A percentile compares a stretch with the other conserved stretches of the same genome.
Evolutionary conservation across 2,329 filamentous ascomycete genomes (phyloP).

Genomic region (Ramichloridium luteum): DNA sequence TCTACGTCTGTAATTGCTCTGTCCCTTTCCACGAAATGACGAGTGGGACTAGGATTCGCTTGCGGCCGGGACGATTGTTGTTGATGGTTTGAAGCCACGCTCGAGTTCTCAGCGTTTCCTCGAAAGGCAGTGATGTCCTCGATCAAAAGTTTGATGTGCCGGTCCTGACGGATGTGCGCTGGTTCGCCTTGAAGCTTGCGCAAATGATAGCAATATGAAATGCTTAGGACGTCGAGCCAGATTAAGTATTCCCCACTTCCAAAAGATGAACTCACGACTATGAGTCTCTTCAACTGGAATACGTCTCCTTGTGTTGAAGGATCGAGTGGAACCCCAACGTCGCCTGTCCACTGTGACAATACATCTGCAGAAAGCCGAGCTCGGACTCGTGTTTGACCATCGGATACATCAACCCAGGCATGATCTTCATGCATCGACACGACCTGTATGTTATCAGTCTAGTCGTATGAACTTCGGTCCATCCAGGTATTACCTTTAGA

Average conservation of each 20-base stretch:
- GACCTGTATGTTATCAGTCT: slow-evolving; percentile 7
- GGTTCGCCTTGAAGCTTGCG: slow-evolving; percentile 14
- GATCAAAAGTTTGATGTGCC: slow-evolving; percentile 11
- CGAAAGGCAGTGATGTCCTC: slow-evolving; percentile 14
- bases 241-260: slow-evolving; percentile 16
- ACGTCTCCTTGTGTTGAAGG: slow-evolving; percentile 18
- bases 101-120: no score
- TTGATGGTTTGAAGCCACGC: no score
- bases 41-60: no score
- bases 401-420: slow-evolving; percentile 14
- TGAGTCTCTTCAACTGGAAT: slow-evolving; percentile 13
- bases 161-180: slow-evolving; percentile 11
- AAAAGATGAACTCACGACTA: slow-evolving; percentile 18
- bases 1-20: no score
- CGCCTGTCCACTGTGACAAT: slow-evolving; percentile 14
- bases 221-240: slow-evolving; percentile 17
- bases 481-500: slow-evolving; percentile 8
- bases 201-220: slow-evolving; percentile 18
- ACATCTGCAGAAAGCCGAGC: slow-evolving; percentile 16
- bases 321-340: slow-evolving; percentile 12
- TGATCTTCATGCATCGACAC: slow-evolving; percentile 6
- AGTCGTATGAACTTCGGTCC: slow-evolving; percentile 1
- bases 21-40: no score
- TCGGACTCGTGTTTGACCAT: slow-evolving; percentile 17
- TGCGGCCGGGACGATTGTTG: no score